These are phyloP conservation scores for Pyrenophora seminiperda DNA, from an alignment of 2,329 filamentous ascomycete species.

Conservation along the genomic window DNA sequence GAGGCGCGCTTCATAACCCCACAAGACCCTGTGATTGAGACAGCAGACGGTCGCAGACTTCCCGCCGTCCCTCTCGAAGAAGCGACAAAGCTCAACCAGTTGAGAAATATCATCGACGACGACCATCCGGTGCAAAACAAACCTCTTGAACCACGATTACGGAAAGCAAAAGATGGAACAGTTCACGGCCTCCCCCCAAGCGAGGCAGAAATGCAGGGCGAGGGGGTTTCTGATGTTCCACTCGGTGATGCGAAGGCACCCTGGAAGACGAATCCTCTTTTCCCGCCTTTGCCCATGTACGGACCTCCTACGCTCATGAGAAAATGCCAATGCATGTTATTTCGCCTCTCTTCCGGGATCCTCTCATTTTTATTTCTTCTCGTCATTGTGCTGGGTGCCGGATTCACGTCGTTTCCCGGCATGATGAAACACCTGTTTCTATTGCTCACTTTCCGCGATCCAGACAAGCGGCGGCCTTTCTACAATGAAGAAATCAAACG, in stretches of 20 bases:
- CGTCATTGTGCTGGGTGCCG: slow-evolving; percentile 74
- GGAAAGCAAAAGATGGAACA: slow-evolving; percentile 52
- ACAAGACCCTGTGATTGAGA: slow-evolving; percentile 73
- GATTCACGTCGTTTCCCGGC: slow-evolving; percentile 68
- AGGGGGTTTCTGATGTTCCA: slow-evolving; percentile 53
- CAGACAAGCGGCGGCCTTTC: slow-evolving; percentile 68
- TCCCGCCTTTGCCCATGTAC: slow-evolving; percentile 83
- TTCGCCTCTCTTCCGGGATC: slow-evolving; percentile 72
- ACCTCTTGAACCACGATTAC: slow-evolving; percentile 35
- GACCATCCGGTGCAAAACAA: slow-evolving; percentile 39
- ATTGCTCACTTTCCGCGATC: slow-evolving; percentile 64
- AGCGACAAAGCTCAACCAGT: slow-evolving; percentile 70
- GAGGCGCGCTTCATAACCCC: slow-evolving; percentile 68
- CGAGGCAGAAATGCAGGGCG: slow-evolving; percentile 36
- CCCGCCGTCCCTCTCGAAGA: slow-evolving; percentile 73
- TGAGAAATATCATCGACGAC: slow-evolving; percentile 59
- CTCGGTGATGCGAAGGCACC: slow-evolving; percentile 59
- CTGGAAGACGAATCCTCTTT: slow-evolving; percentile 76
- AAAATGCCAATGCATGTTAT: slow-evolving; percentile 67
- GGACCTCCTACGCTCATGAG: slow-evolving; percentile 72
- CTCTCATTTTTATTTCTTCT: slow-evolving; percentile 78
- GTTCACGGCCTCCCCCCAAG: slow-evolving; percentile 45
- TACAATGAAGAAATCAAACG: slow-evolving; percentile 72
- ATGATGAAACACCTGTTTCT: slow-evolving; percentile 58
- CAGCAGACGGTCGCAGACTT: slow-evolving; percentile 67